Evolutionary conservation across 768 basidiomycete genomes (phyloP), one percentile per base, ranked within the genome.

Genomic region (Pulveroboletus sp.): DNA sequence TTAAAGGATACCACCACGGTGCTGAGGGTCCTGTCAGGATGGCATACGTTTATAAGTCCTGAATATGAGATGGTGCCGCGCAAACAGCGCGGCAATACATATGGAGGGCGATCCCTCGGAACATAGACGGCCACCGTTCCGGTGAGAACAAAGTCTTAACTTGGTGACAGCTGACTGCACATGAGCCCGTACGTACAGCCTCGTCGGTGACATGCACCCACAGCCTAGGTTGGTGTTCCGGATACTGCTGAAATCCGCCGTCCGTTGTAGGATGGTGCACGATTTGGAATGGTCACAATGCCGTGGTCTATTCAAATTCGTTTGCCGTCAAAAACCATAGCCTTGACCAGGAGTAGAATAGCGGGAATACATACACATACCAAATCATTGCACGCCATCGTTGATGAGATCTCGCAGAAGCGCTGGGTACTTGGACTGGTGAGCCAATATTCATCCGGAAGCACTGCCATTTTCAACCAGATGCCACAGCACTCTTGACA

Each of bases 41-140:
- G 32, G 28, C 39, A 46, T 52, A 13, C 39, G 51, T 55, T 62
- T 62, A 61, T 64, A 58, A 7, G 31, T 46, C 40, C n/a, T 14
- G 44, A 14, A 8, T 5, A 49, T 17, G 43, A 35, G 44, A 36
- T 10, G 14, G 31, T 32, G n/a, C 37, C 32, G 44, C 39, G 11
- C 28, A 8, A 17, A 42, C 27, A 6, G 8, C 27, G 27, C 24
- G 36, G 43, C 35, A 58, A 21, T 14, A 26, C 17, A 37, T 21
- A 31, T 32, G 35, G 31, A 39, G 39, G 32, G n/a, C 21, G 17
- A 46, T 37, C 42, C 37, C n/a, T 18, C 35, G 31, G 21, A 37
- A 30, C 21, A 31, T 5, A 35, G 18, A 15, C 1, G 8, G n/a
- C 4, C 18, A n/a, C 27, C 14, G 17, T 31, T 27, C 37, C 6